Conservation (phyloP, 768 basidiomycete species). For the Imleria badia region DNA sequence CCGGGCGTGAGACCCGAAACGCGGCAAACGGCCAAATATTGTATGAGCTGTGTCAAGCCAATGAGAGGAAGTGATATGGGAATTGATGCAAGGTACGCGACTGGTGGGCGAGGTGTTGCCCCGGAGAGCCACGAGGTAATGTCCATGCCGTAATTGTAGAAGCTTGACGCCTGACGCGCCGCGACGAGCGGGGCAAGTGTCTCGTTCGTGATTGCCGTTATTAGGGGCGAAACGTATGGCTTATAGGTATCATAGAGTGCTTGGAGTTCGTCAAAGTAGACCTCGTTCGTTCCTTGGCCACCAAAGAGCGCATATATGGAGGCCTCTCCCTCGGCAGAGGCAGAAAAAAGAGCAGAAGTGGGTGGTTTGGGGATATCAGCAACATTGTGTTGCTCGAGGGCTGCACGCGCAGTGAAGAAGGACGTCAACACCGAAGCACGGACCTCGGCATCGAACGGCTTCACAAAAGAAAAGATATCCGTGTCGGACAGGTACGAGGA, state of each 20-base stretch:
- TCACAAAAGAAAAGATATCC: slow-evolving; percentile 82
- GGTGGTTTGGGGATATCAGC: slow-evolving; percentile 58
- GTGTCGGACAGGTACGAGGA: slow-evolving; percentile 64
- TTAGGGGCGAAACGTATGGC: slow-evolving; percentile 77
- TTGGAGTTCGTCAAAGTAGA: slow-evolving; percentile 97
- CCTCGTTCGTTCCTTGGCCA: slow-evolving; percentile 97
- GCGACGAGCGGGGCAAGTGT: slow-evolving; percentile 72
- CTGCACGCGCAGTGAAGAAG: slow-evolving; percentile 76
- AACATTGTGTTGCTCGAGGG: slow-evolving; percentile 58
- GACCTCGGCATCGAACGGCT: slow-evolving; percentile 69
- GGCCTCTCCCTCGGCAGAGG: slow-evolving; percentile 59
- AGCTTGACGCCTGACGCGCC: slow-evolving; percentile 52
- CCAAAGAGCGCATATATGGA: slow-evolving; percentile 93
- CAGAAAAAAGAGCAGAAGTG: slow-evolving; percentile 66
- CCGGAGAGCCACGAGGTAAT: slow-evolving; percentile 83
- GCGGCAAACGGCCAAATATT: slow-evolving; percentile 82
- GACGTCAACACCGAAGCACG: slow-evolving; percentile 75
- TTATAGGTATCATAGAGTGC: slow-evolving; percentile 87
- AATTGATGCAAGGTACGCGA: slow-evolving; percentile 86
- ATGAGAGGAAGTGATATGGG: slow-evolving; percentile 95
- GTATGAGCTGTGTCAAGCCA: slow-evolving; percentile 92
- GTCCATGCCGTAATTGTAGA: slow-evolving; percentile 81
- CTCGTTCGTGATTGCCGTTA: slow-evolving; percentile 59
- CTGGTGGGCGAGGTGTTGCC: slow-evolving; percentile 64
- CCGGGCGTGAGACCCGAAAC: slow-evolving; percentile 76